phyloP scores from a whole-genome alignment of 768 basidiomycete species.

The Lactarius deliciosus region DNA sequence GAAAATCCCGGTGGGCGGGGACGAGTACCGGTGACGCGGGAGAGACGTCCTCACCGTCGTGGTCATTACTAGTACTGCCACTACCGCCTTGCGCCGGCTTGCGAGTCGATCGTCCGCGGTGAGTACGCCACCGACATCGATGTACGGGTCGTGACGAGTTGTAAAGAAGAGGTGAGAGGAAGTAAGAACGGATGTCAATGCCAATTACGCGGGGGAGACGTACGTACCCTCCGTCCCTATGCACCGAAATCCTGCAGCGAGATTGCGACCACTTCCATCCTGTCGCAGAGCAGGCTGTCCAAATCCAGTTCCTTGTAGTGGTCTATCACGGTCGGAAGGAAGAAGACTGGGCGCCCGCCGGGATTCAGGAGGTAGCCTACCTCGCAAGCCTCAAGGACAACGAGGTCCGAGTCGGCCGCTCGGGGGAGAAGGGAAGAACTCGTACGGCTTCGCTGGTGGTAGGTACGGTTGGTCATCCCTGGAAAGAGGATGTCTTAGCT shows the following conservation, averaged over 20 bases:
- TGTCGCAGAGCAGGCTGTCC: conserved; percentile 70
- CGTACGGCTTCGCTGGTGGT: conserved; percentile 90
- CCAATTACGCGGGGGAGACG: neutral
- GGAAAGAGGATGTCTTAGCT: conserved; percentile 5
- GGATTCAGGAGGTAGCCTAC: conserved; percentile 70
- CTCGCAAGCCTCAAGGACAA: conserved; percentile 77
- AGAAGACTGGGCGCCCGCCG: conserved; percentile 89
- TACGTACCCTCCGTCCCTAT: conserved; percentile 87
- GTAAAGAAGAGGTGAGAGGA: neutral
- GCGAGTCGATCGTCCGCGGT: conserved; percentile 54
- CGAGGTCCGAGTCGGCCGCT: conserved; percentile 63
- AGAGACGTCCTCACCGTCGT: too few species aligned
- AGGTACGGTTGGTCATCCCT: conserved; percentile 71
- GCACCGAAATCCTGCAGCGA: conserved; percentile 91
- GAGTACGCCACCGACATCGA: conserved; percentile 44
- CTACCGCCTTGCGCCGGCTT: neutral
- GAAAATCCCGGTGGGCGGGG: conserved; percentile 87
- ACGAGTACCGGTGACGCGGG: conserved; percentile 33
- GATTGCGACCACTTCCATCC: conserved; percentile 86
- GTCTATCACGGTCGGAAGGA: conserved; percentile 89
- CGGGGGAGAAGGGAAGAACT: conserved; percentile 82
- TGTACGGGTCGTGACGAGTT: conserved; percentile 93
- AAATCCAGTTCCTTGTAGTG: conserved; percentile 90
- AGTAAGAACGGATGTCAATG: conserved; percentile 3
- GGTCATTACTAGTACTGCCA: neutral